Base-by-base conservation (phyloP, 495 filamentous ascomycete species). In the Cercophora sp. region DNA sequence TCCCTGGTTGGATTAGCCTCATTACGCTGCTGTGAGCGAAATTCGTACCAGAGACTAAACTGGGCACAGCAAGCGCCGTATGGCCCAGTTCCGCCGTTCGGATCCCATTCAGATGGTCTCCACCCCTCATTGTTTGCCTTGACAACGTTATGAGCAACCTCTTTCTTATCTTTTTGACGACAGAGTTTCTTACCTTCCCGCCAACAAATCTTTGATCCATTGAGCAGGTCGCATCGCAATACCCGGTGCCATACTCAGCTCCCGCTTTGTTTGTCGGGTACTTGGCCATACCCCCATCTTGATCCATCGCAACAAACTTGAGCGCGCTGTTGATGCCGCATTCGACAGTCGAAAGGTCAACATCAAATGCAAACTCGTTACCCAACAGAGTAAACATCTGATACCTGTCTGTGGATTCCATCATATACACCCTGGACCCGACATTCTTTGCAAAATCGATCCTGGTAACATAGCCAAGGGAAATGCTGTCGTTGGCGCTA, bases 21-120 rank as follows among this genome's bases (percentile, higher is more conserved):
- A n/a, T n/a, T n/a, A n/a, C n/a, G n/a, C n/a, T n/a, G n/a, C n/a
- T n/a, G n/a, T n/a, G n/a, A n/a, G n/a, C n/a, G n/a, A n/a, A n/a
- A n/a, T n/a, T n/a, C n/a, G n/a, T 68, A 26, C 64, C 27, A 83
- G 56, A 86, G 70, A 58, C 84, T 82, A 64, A 88, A 79, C 65
- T 88, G 83, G 4, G 79, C 75, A 62, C 85, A 88, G 76, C 85
- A 88, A 44, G 80, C 75, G 49, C 83, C 60, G 72, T 22, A n/a
- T 3, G 3, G 4, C 0, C 57, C 56, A 4, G 16, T 11, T 2
- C 56, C 53, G 9, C 19, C 2, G 11, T 26, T 20, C 1, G 20
- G 37, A 27, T 59, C 50, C 2, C 37, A 41, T n/a, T 48, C 35
- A 63, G 65, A 82, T 78, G 50, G 59, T 31, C 62, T 81, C 76